Base-by-base conservation (phyloP, 345 rosid species). In the Ceriops tagal region DNA sequence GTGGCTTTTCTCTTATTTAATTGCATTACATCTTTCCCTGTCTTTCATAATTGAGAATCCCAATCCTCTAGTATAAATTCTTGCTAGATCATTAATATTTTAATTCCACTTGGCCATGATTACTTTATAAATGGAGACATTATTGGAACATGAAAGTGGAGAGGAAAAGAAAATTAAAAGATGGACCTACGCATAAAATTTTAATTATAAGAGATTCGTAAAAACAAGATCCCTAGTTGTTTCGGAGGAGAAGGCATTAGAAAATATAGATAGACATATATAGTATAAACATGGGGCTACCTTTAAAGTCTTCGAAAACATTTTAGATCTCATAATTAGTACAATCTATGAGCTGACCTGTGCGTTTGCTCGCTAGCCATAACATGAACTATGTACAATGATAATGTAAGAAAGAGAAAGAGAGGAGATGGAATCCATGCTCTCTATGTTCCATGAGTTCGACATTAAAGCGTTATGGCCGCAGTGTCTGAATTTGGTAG, bases 401-500 rank as follows among this genome's bases (percentile, higher is more conserved):
- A 43, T 61, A 69, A 61, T 61, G 35, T 31, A 55, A 71, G 62
- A 59, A 43, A 47, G 5, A n/a, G 9, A 26, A 53, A 11, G 28
- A 15, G 28, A 1, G 22, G 1, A 16, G 58, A 35, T 24, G 28
- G 3, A 6, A 16, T 28, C 27, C 10, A 51, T 61, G 43, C 22
- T 37, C 11, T 35, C 30, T 64, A 31, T 53, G 62, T 49, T 37
- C 5, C 27, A 47, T 62, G 75, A 74, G 65, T 69, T 71, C 37
- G 57, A 61, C 67, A 79, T 66, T 72, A 53, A 75, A 61, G 58
- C 27, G 24, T 27, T 32, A 27, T 16, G 37, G 53, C 64, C 59
- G 28, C 53, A 58, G 71, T 26, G 53, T 80, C 67, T 71, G 76
- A 68, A 70, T 21, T 37, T 65, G 85, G 84, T 77, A 66, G 83